Evolutionary conservation across 2,329 filamentous ascomycete genomes (phyloP).

Genomic region (Colletotrichum shisoi): DNA sequence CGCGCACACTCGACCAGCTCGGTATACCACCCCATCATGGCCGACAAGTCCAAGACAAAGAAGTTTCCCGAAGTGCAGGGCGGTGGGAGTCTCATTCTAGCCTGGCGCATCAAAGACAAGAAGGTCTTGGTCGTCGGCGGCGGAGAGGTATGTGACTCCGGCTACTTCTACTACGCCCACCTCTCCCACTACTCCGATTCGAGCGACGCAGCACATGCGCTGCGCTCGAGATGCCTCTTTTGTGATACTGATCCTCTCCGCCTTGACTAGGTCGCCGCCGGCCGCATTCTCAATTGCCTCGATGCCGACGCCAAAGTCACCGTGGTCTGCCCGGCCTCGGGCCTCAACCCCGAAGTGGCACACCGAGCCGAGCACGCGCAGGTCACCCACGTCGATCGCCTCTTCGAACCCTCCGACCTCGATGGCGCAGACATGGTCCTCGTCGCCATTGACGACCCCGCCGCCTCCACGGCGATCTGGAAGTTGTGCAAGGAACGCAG

Average conservation of each 20-base stretch:
- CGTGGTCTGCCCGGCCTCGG: slow-evolving; percentile 79
- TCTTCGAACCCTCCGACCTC: slow-evolving; percentile 87
- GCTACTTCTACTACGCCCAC: not conserved
- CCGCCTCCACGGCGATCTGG: slow-evolving; percentile 89
- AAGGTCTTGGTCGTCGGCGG: slow-evolving; percentile 91
- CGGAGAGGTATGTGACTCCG: slow-evolving; percentile 74
- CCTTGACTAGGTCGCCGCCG: slow-evolving; percentile 80
- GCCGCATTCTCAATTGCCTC: slow-evolving; percentile 90
- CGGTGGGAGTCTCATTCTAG: slow-evolving; percentile 90
- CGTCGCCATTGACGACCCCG: slow-evolving; percentile 90
- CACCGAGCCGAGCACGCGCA: slow-evolving; percentile 78
- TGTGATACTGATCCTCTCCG: not conserved
- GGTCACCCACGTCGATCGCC: slow-evolving; percentile 80
- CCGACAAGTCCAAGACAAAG: slow-evolving; percentile 43
- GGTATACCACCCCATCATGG: slow-evolving; percentile 23
- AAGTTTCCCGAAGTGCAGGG: slow-evolving; percentile 83
- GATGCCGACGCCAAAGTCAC: slow-evolving; percentile 93
- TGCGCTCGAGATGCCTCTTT: not conserved
- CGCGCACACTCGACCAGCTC: not conserved
- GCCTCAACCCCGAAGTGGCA: slow-evolving; percentile 87
- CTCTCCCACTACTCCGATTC: not conserved
- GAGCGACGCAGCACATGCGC: not conserved
- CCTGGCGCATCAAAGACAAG: slow-evolving; percentile 93
- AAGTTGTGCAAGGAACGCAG: slow-evolving; percentile 86
- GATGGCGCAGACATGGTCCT: slow-evolving; percentile 86